Evolutionary conservation across 2,329 filamentous ascomycete species (phyloP), one percentile per base, ranked within the genome.

Genomic region (Chrysoporthe deuterocubensis): DNA sequence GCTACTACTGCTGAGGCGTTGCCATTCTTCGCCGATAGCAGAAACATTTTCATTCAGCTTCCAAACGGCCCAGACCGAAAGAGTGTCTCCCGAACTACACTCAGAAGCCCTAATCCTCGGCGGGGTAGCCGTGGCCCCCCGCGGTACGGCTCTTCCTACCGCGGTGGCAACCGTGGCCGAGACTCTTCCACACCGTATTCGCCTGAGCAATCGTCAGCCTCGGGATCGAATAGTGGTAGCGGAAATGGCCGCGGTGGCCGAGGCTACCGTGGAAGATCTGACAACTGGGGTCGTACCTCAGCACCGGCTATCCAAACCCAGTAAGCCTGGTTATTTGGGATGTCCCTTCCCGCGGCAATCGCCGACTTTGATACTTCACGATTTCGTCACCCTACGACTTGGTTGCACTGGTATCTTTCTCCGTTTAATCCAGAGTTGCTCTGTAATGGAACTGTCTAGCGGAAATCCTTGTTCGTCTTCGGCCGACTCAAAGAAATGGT

Each of bases 1-100:
- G 76, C 83, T 8, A 83, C 81, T 16, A 85, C 78, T 69, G 75
- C 79, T 64, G 82, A 86, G 58, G 74, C 82, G 16, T 78, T 81
- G 67, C 72, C 74, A 52, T 81, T 86, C 62, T 66, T 75, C 48
- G 73, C 74, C 78, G 77, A 75, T 9, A 76, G 77, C 4, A 78
- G 74, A 57, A 74, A 76, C 8, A 75, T 84, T 69, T 79, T 76
- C 52, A 76, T 85, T 43, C 71, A 74, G 14, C 76, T 85, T 9
- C 83, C 82, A 1, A 80, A 79, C 50, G 82, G 82, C 78, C 37
- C 40, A 8, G 78, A 79, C 57, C 71, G 76, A 16, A 83, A 74
- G 70, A 75, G 74, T 4, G 74, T 84, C 48, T 75, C 78, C 4
- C 70, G 83, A 16, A 78, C 81, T 3, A 78, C 73, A 46, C 71